phyloP scores from a whole-genome alignment of 1,139 yeast genomes.

The Pichia inconspicua region DNA sequence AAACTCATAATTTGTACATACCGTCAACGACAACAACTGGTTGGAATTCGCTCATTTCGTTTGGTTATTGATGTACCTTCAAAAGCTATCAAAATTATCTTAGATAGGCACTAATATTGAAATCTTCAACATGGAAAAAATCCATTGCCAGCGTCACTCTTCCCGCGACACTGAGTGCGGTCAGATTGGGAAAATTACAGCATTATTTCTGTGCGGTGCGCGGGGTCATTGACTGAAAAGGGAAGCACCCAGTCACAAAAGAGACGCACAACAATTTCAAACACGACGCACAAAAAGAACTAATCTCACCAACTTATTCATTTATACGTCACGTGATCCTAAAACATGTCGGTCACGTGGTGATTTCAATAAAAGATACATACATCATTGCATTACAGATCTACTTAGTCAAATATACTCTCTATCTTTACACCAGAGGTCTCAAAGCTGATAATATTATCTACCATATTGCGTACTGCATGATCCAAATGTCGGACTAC shows the following conservation, averaged over 20 bases:
- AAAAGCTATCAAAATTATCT: not conserved
- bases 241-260: conserved; percentile 6
- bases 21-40: conserved; percentile 97
- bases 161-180: not conserved
- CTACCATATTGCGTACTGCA: conserved; percentile 6
- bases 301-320: too few species aligned
- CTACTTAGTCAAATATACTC: not conserved
- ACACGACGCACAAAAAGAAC: conserved; percentile 5
- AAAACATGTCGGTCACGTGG: not conserved
- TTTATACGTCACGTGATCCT: too few species aligned
- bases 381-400: too few species aligned
- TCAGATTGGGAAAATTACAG: not conserved
- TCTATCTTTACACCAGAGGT: conserved; percentile 1
- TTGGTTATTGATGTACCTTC: conserved; percentile 2
- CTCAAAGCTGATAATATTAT: conserved; percentile 4
- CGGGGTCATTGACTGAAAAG: not conserved
- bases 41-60: conserved; percentile 78
- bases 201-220: not conserved
- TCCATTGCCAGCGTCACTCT: not conserved
- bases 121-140: not conserved
- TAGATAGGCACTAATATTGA: not conserved
- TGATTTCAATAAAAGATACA: too few species aligned
- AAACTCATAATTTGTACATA: conserved; percentile 29
- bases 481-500: conserved; percentile 1
- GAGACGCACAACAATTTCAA: not conserved